Evolutionary conservation across 1,284 basidiomycete species (phyloP).

Genomic region (Moniliella sp.): DNA sequence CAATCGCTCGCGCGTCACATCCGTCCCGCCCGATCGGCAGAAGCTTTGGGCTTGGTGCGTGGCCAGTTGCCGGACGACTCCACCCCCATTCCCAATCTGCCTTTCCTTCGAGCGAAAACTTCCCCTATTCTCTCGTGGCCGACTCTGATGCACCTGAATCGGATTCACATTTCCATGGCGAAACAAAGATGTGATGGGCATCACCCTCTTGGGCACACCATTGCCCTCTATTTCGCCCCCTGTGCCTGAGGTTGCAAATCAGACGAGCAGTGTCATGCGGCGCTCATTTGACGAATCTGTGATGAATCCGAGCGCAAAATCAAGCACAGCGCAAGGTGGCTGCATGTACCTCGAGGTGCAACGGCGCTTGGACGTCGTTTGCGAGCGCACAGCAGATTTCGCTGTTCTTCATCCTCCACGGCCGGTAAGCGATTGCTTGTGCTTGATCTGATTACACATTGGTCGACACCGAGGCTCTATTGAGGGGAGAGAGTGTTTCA

Average conservation of each 20-base stretch:
- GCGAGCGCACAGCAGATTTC: slow-evolving; percentile 16
- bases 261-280: too few species aligned
- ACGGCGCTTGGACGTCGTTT: too few species aligned
- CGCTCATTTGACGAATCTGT: too few species aligned
- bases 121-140: too few species aligned
- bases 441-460: slow-evolving; percentile 50
- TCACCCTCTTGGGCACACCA: slow-evolving; percentile 20
- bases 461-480: slow-evolving; percentile 22
- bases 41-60: slow-evolving; percentile 68
- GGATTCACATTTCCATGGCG: too few species aligned
- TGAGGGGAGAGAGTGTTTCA: too few species aligned
- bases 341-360: too few species aligned
- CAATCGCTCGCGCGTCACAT: slow-evolving; percentile 47
- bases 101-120: slow-evolving; percentile 4
- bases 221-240: slow-evolving; percentile 11
- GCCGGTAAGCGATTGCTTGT: slow-evolving; percentile 45
- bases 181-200: too few species aligned
- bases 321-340: too few species aligned
- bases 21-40: slow-evolving; percentile 61
- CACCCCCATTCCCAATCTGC: slow-evolving; percentile 6
- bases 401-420: slow-evolving; percentile 11
- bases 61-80: slow-evolving; percentile 50
- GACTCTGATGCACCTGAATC: too few species aligned
- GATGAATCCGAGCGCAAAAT: too few species aligned
- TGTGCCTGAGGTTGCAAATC: too few species aligned